phyloP scores from a whole-genome alignment of 257 asterid genomes.

The Scutellaria galericulata region DNA sequence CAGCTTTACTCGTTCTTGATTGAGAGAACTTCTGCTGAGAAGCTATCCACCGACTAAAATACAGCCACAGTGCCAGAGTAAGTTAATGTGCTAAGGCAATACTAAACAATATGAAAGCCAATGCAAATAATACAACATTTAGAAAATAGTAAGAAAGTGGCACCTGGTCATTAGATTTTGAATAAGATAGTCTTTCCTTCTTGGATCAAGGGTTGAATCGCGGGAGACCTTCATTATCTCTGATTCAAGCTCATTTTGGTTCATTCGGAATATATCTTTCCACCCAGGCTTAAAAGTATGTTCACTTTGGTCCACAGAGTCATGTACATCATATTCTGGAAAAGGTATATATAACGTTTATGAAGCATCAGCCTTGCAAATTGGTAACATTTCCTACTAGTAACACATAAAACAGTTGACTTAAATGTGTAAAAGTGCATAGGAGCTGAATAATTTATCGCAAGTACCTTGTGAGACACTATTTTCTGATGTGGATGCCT shows the following conservation, averaged over 20 bases:
- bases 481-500: conserved; percentile 55
- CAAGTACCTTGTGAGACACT: conserved; percentile 61
- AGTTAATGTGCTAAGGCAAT: conserved; percentile 25
- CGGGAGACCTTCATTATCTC: conserved; percentile 96
- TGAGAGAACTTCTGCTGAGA: conserved; percentile 86
- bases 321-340: conserved; percentile 67
- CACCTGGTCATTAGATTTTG: conserved; percentile 98
- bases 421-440: conserved; percentile 9
- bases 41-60: conserved; percentile 92
- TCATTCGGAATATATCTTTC: conserved; percentile 96
- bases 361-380: conserved; percentile 17
- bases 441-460: conserved; percentile 5
- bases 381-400: conserved; percentile 22
- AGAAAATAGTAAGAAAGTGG: conserved; percentile 29
- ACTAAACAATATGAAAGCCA: conserved; percentile 15
- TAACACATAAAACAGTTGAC: conserved; percentile 18
- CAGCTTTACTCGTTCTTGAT: conserved; percentile 53
- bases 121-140: conserved; percentile 7
- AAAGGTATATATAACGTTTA: conserved; percentile 23
- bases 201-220: conserved; percentile 93
- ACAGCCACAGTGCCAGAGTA: conserved; percentile 38
- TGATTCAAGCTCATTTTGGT: conserved; percentile 97
- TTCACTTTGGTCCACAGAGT: conserved; percentile 74
- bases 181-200: conserved; percentile 93
- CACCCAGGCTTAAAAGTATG: conserved; percentile 94